Percentiles rank a stretch among this genome's conserved stretches.
These are phyloP conservation scores for Atkinsonella hypoxylon DNA, from an alignment of 2,329 filamentous ascomycete species.

Conservation along the genomic window DNA sequence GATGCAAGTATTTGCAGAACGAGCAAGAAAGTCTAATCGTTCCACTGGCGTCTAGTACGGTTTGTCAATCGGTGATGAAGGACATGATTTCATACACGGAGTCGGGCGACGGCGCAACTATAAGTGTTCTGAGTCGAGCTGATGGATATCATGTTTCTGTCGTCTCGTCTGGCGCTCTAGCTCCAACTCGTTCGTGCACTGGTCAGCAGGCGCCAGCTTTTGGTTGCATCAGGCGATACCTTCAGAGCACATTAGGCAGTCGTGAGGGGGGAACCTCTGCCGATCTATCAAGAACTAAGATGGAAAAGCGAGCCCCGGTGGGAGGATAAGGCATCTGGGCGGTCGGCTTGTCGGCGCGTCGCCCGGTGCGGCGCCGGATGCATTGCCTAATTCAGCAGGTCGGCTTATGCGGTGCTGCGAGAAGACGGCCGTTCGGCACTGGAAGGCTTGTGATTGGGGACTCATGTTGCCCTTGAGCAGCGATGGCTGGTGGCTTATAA, in stretches of 20 bases:
- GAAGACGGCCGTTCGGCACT: slow-evolving; percentile 10
- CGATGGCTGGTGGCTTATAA: neutral
- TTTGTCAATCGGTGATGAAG: too few relatives aligned
- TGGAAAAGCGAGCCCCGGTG: neutral
- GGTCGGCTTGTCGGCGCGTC: slow-evolving; percentile 2
- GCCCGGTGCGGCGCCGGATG: neutral
- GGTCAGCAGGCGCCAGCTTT: neutral
- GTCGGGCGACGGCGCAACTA: neutral
- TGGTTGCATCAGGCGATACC: neutral
- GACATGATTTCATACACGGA: too few relatives aligned
- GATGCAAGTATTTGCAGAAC: too few relatives aligned
- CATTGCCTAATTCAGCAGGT: slow-evolving; percentile 12
- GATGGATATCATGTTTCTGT: neutral
- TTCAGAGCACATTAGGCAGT: neutral
- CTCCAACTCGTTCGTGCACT: neutral
- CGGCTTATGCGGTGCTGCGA: slow-evolving; percentile 8
- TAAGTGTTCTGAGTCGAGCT: neutral
- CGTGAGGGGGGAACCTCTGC: neutral
- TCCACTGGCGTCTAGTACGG: too few relatives aligned
- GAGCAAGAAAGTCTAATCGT: too few relatives aligned
- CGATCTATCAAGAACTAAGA: neutral
- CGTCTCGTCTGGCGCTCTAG: neutral
- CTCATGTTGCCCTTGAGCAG: neutral
- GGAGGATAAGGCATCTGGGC: neutral
- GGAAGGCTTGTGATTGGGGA: neutral